These are phyloP conservation scores for Cytospora mali DNA, from an alignment of 2,329 filamentous ascomycete species.

Conservation along the genomic window DNA sequence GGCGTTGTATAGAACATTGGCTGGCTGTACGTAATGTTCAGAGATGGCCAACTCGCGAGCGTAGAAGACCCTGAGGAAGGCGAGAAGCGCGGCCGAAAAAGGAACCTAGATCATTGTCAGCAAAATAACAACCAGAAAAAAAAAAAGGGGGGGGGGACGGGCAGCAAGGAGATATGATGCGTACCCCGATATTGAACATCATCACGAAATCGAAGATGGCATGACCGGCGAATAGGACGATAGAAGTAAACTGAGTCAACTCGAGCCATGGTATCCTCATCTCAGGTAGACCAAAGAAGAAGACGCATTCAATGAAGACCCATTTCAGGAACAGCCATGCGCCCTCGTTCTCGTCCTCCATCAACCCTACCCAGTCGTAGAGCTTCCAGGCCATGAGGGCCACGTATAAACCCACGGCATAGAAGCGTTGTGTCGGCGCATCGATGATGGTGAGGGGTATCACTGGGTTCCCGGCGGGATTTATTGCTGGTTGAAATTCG, in stretches of 20 bases:
- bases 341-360: constrained; percentile 84
- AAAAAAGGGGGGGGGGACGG: too few relatives aligned
- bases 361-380: constrained; percentile 79
- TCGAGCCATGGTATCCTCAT: constrained; percentile 96
- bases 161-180: constrained; percentile 32
- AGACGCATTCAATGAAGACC: constrained; percentile 82
- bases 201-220: constrained; percentile 77
- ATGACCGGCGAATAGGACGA: constrained; percentile 72
- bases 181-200: constrained; percentile 86
- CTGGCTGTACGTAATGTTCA: constrained; percentile 89
- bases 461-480: constrained; percentile 56
- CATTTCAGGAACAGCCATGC: constrained; percentile 93
- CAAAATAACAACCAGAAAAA: constrained; percentile 25
- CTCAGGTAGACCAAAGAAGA: constrained; percentile 83
- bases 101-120: constrained; percentile 59
- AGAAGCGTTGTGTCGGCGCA: constrained; percentile 87
- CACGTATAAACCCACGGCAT: constrained; percentile 78
- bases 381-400: constrained; percentile 78
- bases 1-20: constrained; percentile 84
- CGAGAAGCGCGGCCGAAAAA: constrained; percentile 71
- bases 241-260: constrained; percentile 75
- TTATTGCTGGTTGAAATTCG: constrained; percentile 47
- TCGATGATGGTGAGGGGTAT: constrained; percentile 84
- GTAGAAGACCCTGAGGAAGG: constrained; percentile 79
- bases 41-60: constrained; percentile 91